phyloP scores from a whole-genome alignment of 306 rosid genomes.

The Mimosa bimucronata region DNA sequence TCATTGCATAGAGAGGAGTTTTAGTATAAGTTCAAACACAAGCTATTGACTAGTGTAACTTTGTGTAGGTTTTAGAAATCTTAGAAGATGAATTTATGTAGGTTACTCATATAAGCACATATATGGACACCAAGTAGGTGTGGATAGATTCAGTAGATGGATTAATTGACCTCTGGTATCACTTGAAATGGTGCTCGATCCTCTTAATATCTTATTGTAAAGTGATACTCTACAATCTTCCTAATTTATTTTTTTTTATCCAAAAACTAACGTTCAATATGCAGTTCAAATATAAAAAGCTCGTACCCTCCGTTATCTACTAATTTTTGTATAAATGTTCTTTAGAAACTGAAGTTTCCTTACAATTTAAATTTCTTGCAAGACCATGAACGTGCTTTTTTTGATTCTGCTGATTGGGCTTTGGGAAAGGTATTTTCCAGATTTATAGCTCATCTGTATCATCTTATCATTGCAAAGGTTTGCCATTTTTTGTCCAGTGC shows the following conservation, averaged over 20 bases:
- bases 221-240: not conserved
- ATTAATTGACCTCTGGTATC: not conserved
- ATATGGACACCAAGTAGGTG: not conserved
- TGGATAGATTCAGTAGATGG: not conserved
- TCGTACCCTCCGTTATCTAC: slow-evolving; percentile 11
- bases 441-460: slow-evolving; percentile 9
- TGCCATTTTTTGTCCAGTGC: not conserved
- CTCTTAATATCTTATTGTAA: not conserved
- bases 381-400: slow-evolving; percentile 98
- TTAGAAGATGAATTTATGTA: too few species aligned
- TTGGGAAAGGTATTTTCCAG: slow-evolving; percentile 62
- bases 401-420: slow-evolving; percentile 99
- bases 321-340: slow-evolving; percentile 21
- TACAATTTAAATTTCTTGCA: slow-evolving; percentile 42
- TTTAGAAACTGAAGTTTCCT: slow-evolving; percentile 29
- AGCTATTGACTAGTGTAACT: not conserved
- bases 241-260: not conserved
- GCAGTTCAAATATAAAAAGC: not conserved
- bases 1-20: not conserved
- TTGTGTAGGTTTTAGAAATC: too few species aligned
- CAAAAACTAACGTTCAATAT: not conserved
- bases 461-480: not conserved
- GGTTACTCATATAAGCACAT: not conserved
- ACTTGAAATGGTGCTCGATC: not conserved
- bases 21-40: not conserved